Evolutionary conservation across 768 basidiomycete species (phyloP).

Genomic region (Psilocybe subaeruginosa): DNA sequence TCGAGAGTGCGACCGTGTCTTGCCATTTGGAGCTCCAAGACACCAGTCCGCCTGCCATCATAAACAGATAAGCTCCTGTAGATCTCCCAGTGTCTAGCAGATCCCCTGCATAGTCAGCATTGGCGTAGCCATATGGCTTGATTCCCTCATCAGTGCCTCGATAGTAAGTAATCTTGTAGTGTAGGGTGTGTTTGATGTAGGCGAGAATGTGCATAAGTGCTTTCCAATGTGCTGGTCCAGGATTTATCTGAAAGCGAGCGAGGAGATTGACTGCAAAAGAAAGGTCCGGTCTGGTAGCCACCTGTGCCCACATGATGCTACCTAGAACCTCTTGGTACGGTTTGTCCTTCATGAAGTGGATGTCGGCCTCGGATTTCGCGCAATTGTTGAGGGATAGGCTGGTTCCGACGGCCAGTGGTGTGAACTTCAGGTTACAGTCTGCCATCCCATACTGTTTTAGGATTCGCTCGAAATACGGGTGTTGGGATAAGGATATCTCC

Average conservation of each 20-base stretch:
- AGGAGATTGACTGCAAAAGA: constrained; percentile 24
- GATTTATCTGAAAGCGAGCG: constrained; percentile 25
- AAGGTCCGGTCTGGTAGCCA: constrained; percentile 31
- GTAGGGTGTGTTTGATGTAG: constrained; percentile 13
- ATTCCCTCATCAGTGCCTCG: neutral
- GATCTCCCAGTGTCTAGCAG: constrained; percentile 25
- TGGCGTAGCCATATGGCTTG: constrained; percentile 16
- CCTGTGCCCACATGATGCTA: constrained; percentile 23
- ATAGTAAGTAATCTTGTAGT: constrained; percentile 8
- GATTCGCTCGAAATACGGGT: neutral
- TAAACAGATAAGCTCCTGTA: constrained; percentile 33
- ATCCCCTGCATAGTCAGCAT: constrained; percentile 24
- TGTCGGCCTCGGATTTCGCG: neutral
- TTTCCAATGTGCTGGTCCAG: constrained; percentile 35
- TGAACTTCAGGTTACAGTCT: constrained; percentile 3
- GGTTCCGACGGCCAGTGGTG: constrained; percentile 7
- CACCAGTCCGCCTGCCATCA: constrained; percentile 30
- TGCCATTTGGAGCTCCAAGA: constrained; percentile 38
- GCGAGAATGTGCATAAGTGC: constrained; percentile 34
- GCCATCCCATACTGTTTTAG: neutral
- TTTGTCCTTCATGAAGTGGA: constrained; percentile 26
- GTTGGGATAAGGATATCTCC: neutral
- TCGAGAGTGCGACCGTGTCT: constrained; percentile 33
- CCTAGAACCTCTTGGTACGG: constrained; percentile 28
- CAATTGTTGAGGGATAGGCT: neutral